Percentiles rank a stretch among this genome's conserved stretches.
Conservation (phyloP, 768 basidiomycete species). For the Termitomyces sp. region DNA sequence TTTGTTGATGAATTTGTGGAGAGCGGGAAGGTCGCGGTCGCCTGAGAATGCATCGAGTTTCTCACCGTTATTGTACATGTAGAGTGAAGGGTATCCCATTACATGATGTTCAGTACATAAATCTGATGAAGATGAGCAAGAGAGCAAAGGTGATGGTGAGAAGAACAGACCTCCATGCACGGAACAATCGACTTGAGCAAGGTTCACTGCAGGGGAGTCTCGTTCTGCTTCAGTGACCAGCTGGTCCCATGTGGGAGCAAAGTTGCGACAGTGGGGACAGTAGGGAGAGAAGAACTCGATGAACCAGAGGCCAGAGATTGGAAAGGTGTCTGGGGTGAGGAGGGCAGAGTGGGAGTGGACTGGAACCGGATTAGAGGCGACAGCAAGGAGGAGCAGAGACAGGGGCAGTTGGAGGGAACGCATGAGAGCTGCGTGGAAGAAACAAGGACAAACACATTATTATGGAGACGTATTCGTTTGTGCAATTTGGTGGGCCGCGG, state of each 20-base stretch:
- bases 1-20: conserved; percentile 54
- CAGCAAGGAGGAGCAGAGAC: conserved; percentile 29
- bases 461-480: conserved; percentile 58
- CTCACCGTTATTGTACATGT: conserved; percentile 67
- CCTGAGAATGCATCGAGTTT: conserved; percentile 55
- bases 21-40: conserved; percentile 47
- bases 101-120: conserved; percentile 72
- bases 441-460: background rate
- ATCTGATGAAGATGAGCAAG: conserved; percentile 42
- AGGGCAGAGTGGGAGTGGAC: conserved; percentile 24
- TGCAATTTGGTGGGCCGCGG: conserved; percentile 41
- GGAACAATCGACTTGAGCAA: conserved; percentile 83
- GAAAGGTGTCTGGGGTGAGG: conserved; percentile 63
- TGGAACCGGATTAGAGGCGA: conserved; percentile 31
- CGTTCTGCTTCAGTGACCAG: conserved; percentile 52
- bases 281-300: conserved; percentile 88
- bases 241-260: conserved; percentile 80
- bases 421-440: conserved; percentile 11
- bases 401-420: conserved; percentile 19
- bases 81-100: conserved; percentile 72
- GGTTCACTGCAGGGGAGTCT: conserved; percentile 49
- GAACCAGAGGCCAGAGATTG: conserved; percentile 68
- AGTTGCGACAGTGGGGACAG: conserved; percentile 75
- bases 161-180: conserved; percentile 64
- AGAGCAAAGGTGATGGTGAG: background rate